Evolutionary conservation across 2,329 filamentous ascomycete species (phyloP).

Genomic region (Colletotrichum tropicale): DNA sequence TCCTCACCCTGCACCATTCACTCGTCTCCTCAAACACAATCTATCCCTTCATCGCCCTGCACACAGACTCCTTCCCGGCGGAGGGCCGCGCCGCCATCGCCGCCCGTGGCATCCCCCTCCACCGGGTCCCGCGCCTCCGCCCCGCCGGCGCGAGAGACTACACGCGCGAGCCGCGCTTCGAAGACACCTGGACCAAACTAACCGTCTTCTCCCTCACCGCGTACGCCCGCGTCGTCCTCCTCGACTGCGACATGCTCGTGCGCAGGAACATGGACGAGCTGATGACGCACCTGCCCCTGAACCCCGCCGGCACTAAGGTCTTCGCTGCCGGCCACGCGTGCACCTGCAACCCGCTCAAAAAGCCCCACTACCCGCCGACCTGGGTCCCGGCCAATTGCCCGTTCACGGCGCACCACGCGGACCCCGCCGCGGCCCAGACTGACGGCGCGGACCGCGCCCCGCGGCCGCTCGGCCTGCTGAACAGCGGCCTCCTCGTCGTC

Average conservation of each 20-base stretch:
- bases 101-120: neutral
- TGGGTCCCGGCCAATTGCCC: conserved; percentile 67
- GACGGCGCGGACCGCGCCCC: neutral
- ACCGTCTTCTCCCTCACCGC: conserved; percentile 69
- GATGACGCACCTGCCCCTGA: conserved; percentile 77
- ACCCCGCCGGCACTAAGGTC: conserved; percentile 53
- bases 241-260: conserved; percentile 89
- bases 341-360: conserved; percentile 81
- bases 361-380: conserved; percentile 76
- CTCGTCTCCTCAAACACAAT: neutral
- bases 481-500: neutral
- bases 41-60: neutral
- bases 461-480: neutral
- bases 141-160: neutral
- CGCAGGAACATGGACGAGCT: conserved; percentile 87
- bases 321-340: conserved; percentile 86
- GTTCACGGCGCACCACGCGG: conserved; percentile 59
- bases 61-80: neutral
- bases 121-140: neutral
- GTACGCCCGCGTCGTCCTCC: conserved; percentile 79
- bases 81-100: neutral
- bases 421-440: conserved; percentile 43
- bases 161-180: neutral
- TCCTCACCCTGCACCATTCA: neutral
- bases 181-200: neutral